These are phyloP conservation scores for Raddia distichophylla DNA, from an alignment of 176 grass and related monocot genomes.

Conservation along the genomic window DNA sequence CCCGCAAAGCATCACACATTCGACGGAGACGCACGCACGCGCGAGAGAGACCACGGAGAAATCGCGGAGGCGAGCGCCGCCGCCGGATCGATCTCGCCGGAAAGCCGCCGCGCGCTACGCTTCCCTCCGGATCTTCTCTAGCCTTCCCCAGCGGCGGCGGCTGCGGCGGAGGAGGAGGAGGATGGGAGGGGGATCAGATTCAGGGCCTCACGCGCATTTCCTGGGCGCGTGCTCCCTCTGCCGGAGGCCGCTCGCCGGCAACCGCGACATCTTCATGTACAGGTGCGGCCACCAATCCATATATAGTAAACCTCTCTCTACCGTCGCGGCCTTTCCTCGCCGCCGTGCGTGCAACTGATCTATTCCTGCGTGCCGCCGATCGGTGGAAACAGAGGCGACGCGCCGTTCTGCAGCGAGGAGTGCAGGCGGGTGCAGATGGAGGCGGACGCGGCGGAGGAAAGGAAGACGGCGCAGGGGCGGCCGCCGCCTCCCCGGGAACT, in stretches of 20 bases:
- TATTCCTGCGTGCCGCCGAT: not conserved
- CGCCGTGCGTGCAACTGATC: not conserved
- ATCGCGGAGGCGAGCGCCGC: not conserved
- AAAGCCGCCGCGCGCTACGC: not conserved
- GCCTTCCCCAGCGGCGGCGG: too few relatives aligned
- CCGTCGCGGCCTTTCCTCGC: not conserved
- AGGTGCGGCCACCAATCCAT: conserved; percentile 38
- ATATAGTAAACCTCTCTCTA: not conserved
- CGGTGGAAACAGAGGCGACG: conserved; percentile 38
- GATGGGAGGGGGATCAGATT: not conserved
- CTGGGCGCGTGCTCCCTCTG: conserved; percentile 75
- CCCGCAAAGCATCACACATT: conserved; percentile 36
- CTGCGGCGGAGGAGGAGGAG: too few relatives aligned
- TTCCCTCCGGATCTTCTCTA: too few relatives aligned
- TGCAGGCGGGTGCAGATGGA: conserved; percentile 51
- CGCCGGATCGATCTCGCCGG: conserved; percentile 6
- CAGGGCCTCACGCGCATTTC: conserved; percentile 42
- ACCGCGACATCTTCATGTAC: conserved; percentile 92
- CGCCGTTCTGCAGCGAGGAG: conserved; percentile 53
- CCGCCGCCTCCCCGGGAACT: not conserved
- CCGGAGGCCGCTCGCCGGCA: conserved; percentile 53
- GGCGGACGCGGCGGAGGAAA: conserved; percentile 46
- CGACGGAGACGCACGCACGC: conserved; percentile 34
- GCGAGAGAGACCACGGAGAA: not conserved
- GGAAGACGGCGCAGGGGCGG: not conserved